Evolutionary conservation across 1,139 yeast species (phyloP).

Genomic region (Oligophagozyma castellii): DNA sequence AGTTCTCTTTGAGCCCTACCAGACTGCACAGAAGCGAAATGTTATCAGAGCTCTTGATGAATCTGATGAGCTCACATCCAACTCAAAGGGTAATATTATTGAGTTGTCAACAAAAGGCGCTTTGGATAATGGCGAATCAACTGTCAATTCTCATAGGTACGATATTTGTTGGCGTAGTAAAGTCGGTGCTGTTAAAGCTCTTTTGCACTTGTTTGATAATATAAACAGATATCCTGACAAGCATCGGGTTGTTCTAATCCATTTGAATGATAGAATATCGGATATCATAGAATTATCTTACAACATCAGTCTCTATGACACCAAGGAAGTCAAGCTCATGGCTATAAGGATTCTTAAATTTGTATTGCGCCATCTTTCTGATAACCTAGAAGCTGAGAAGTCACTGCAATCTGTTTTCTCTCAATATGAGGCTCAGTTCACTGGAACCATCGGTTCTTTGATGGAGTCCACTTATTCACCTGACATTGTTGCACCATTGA

Average conservation of each 20-base stretch:
- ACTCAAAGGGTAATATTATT: background rate
- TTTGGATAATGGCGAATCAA: background rate
- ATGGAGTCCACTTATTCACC: conserved; percentile 64
- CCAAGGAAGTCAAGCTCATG: conserved; percentile 43
- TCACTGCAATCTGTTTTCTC: conserved; percentile 63
- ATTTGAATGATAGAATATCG: conserved; percentile 40
- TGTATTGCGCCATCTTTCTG: conserved; percentile 33
- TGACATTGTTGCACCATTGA: conserved; percentile 62
- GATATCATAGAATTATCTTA: conserved; percentile 75
- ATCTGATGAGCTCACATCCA: no score
- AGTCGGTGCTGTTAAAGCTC: background rate
- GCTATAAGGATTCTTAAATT: conserved; percentile 62
- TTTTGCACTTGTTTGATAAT: background rate
- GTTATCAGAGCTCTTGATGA: conserved; percentile 8
- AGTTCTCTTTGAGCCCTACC: conserved; percentile 23
- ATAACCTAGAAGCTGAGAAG: conserved; percentile 57
- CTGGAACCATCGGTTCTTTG: conserved; percentile 85
- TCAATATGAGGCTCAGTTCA: conserved; percentile 90
- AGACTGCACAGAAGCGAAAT: conserved; percentile 4
- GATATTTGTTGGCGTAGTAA: background rate
- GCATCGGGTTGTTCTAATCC: conserved; percentile 23
- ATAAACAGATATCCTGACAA: background rate
- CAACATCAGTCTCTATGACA: conserved; percentile 65
- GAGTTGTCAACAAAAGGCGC: background rate
- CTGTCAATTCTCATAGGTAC: background rate